Conservation (phyloP, 257 asterid genomes). For the Solanum tarapatanum region DNA sequence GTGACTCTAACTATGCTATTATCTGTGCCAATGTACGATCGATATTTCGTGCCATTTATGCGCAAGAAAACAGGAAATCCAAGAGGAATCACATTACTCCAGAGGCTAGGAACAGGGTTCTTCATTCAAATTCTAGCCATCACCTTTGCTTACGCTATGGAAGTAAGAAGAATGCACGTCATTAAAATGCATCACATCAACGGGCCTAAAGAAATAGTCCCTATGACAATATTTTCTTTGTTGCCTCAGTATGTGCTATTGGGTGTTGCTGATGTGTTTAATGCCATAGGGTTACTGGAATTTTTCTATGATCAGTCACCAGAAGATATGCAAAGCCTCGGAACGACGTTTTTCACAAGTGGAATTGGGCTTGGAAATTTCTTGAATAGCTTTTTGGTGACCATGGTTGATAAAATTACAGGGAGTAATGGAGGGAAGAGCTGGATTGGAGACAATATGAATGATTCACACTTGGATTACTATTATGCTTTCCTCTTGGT, state of each 20-base stretch:
- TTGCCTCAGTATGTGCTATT: conserved; percentile 64
- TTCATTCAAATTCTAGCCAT: conserved; percentile 51
- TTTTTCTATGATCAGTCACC: conserved; percentile 89
- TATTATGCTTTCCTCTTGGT: conserved; percentile 55
- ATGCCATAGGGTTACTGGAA: conserved; percentile 65
- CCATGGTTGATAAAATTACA: conserved; percentile 52
- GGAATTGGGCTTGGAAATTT: conserved; percentile 82
- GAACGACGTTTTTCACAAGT: conserved; percentile 80
- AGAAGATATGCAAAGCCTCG: conserved; percentile 73
- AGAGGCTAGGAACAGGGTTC: conserved; percentile 58
- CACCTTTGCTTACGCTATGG: conserved; percentile 37
- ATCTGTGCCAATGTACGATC: conserved; percentile 65
- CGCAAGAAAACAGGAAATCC: conserved; percentile 51
- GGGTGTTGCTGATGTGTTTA: conserved; percentile 73
- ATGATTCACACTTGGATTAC: conserved; percentile 69
- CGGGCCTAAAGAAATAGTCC: conserved; percentile 31
- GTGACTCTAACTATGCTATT: conserved; percentile 67
- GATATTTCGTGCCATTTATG: conserved; percentile 61
- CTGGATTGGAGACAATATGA: conserved; percentile 82
- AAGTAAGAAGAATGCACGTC: conserved; percentile 29
- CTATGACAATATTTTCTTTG: conserved; percentile 51
- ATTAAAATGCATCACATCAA: conserved; percentile 17
- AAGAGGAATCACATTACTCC: conserved; percentile 60
- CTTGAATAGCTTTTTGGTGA: conserved; percentile 69
- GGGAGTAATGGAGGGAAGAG: conserved; percentile 51